A percentile compares a stretch with the other conserved stretches of the same genome.
These are phyloP conservation scores for Apiospora malaysiana DNA, from an alignment of 2,329 filamentous ascomycete genomes.

Conservation along the genomic window DNA sequence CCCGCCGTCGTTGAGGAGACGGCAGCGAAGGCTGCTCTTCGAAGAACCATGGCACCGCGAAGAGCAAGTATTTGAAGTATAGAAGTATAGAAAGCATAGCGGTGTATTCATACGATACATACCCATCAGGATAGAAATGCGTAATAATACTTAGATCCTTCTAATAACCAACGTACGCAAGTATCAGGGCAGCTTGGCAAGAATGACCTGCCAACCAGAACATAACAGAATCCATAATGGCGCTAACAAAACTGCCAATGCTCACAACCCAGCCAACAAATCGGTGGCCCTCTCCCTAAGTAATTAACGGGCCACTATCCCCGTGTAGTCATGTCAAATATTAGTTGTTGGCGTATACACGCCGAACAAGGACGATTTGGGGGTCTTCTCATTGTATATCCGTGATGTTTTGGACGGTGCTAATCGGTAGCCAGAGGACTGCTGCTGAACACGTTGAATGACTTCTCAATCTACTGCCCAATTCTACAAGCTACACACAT, in stretches of 20 bases:
- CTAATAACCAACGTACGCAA: background rate
- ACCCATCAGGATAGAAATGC: background rate
- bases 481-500: too few relatives aligned
- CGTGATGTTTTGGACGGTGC: too few relatives aligned
- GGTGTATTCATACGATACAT: background rate
- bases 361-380: too few relatives aligned
- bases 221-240: background rate
- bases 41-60: conserved; percentile 79
- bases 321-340: too few relatives aligned
- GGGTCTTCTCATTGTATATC: too few relatives aligned
- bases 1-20: conserved; percentile 70
- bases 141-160: background rate
- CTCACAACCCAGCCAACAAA: background rate
- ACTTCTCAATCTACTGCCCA: too few relatives aligned
- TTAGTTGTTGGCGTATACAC: too few relatives aligned
- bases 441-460: too few relatives aligned
- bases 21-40: conserved; percentile 76
- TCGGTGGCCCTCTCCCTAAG: too few relatives aligned
- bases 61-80: conserved; percentile 73
- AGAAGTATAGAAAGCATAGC: background rate
- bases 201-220: background rate
- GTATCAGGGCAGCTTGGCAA: background rate
- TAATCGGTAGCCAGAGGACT: too few relatives aligned
- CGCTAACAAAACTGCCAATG: background rate
- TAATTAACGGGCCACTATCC: too few relatives aligned